phyloP scores from a whole-genome alignment of 371 early-diverging fungal genomes.

The Dinochytrium kinnereticum region DNA sequence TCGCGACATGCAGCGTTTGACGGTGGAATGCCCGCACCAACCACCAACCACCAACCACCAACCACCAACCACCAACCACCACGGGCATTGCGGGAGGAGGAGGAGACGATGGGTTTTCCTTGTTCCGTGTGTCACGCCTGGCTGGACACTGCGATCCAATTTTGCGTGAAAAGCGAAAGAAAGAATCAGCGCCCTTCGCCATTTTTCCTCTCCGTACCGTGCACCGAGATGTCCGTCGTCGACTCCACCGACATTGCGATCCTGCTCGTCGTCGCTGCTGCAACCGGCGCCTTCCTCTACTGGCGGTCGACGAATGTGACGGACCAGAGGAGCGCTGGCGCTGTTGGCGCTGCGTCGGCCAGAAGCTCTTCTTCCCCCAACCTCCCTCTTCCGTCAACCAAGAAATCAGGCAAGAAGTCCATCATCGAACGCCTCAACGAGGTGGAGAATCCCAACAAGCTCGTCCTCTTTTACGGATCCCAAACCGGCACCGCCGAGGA shows the following conservation, averaged over 20 bases:
- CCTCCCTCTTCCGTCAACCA: neutral
- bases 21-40: too few relatives aligned
- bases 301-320: conserved; percentile 2
- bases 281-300: conserved; percentile 28
- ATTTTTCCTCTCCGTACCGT: neutral
- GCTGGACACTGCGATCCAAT: too few relatives aligned
- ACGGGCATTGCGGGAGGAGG: too few relatives aligned
- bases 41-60: too few relatives aligned
- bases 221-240: conserved; percentile 10
- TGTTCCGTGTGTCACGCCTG: too few relatives aligned
- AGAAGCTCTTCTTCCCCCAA: neutral
- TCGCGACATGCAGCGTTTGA: too few relatives aligned
- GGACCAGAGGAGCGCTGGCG: neutral
- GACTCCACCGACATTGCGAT: conserved; percentile 30
- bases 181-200: neutral
- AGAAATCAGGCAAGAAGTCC: conserved; percentile 43
- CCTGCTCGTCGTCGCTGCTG: conserved; percentile 25
- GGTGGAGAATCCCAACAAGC: conserved; percentile 29
- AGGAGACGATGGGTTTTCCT: too few relatives aligned
- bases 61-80: too few relatives aligned
- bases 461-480: conserved; percentile 88
- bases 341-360: neutral
- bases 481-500: conserved; percentile 98
- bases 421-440: conserved; percentile 35
- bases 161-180: neutral